These are phyloP conservation scores for Globisporangium sylvaticum DNA, from an alignment of 352 stramenopile genomes.

Conservation along the genomic window DNA sequence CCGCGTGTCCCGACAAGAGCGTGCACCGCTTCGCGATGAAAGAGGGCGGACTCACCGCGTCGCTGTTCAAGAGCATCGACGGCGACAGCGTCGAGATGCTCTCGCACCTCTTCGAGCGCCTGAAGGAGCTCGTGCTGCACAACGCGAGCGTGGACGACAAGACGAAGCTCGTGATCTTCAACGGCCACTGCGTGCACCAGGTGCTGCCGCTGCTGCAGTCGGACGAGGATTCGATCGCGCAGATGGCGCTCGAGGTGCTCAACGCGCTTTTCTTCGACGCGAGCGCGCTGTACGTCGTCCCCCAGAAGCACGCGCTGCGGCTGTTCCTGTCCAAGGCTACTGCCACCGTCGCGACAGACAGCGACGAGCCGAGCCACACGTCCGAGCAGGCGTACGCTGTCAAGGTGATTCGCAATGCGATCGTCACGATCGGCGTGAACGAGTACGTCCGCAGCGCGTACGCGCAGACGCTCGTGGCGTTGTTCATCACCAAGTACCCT, in stretches of 20 bases:
- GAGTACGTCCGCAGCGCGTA: slow-evolving; percentile 47
- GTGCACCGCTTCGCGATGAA: slow-evolving; percentile 79
- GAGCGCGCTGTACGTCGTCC: slow-evolving; percentile 50
- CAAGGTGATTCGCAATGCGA: slow-evolving; percentile 61
- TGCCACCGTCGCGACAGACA: not conserved
- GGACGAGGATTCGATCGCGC: slow-evolving; percentile 37
- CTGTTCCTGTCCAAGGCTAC: slow-evolving; percentile 46
- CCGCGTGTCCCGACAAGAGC: slow-evolving; percentile 61
- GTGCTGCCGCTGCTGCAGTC: slow-evolving; percentile 65
- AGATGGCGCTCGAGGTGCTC: slow-evolving; percentile 37
- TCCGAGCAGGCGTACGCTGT: slow-evolving; percentile 46
- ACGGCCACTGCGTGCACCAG: slow-evolving; percentile 56
- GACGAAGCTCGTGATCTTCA: slow-evolving; percentile 61
- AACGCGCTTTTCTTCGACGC: slow-evolving; percentile 57
- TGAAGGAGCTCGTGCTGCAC: slow-evolving; percentile 50
- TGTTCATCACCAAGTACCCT: slow-evolving; percentile 61
- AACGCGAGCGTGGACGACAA: slow-evolving; percentile 51
- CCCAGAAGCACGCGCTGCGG: slow-evolving; percentile 33
- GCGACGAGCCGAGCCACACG: slow-evolving; percentile 20
- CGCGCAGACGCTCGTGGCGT: slow-evolving; percentile 49
- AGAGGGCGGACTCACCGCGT: slow-evolving; percentile 54
- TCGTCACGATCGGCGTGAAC: slow-evolving; percentile 64
- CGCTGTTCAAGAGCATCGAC: slow-evolving; percentile 78
- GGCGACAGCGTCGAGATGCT: slow-evolving; percentile 60
- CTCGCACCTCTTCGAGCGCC: slow-evolving; percentile 31